These are phyloP conservation scores for Ascochyta lentis DNA, from an alignment of 2,329 filamentous ascomycete genomes.

Conservation along the genomic window DNA sequence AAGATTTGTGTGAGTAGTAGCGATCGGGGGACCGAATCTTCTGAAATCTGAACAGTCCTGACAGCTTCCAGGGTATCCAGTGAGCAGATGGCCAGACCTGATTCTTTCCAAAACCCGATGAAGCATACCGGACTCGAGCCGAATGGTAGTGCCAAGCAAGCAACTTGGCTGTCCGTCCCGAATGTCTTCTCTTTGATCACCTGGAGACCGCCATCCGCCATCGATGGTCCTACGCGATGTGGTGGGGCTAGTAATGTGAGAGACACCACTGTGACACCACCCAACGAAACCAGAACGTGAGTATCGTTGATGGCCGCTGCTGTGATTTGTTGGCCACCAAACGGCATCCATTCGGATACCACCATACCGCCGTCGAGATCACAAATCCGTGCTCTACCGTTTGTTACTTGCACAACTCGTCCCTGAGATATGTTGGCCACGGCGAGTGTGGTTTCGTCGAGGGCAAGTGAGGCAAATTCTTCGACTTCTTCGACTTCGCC, in stretches of 20 bases:
- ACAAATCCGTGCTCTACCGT: conserved; percentile 66
- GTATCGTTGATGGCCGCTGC: conserved; percentile 76
- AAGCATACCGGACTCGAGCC: conserved; percentile 72
- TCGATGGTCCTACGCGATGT: conserved; percentile 7
- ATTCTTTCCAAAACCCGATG: conserved; percentile 87
- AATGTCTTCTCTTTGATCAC: conserved; percentile 67
- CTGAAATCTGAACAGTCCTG: conserved; percentile 60
- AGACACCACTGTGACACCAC: conserved; percentile 74
- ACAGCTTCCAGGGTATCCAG: conserved; percentile 70
- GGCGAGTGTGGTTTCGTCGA: conserved; percentile 76
- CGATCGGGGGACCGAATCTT: conserved; percentile 82
- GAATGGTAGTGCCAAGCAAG: conserved; percentile 79
- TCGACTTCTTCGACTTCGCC: conserved; percentile 88
- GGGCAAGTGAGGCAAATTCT: conserved; percentile 71
- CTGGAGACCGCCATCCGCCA: conserved; percentile 58
- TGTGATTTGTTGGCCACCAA: conserved; percentile 67
- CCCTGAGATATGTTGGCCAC: conserved; percentile 69
- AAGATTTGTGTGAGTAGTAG: conserved; percentile 81
- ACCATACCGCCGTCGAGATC: conserved; percentile 63
- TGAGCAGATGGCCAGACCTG: conserved; percentile 76
- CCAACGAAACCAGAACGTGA: conserved; percentile 74
- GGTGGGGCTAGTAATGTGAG: conserved; percentile 60
- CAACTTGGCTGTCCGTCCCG: conserved; percentile 75
- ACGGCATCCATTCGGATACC: conserved; percentile 65
- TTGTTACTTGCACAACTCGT: conserved; percentile 78